Percentiles rank a stretch among this genome's conserved stretches.
Evolutionary conservation across 495 filamentous ascomycete species (phyloP).

Genomic region (Neurospora sp.): DNA sequence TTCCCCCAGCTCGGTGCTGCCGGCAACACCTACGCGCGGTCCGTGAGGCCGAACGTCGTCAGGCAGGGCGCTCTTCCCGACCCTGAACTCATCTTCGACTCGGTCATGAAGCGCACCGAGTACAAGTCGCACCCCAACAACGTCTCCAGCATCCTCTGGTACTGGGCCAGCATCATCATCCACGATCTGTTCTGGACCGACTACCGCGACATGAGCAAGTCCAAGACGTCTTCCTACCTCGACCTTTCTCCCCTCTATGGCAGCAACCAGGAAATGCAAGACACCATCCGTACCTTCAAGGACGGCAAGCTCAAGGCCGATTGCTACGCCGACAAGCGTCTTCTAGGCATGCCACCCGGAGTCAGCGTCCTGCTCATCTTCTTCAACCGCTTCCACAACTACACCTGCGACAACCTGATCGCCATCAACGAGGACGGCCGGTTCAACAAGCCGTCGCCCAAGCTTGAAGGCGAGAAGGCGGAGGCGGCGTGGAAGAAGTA

Average conservation of each 20-base stretch:
- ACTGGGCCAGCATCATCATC: slow-evolving; percentile 83
- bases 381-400: slow-evolving; percentile 74
- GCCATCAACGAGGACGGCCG: slow-evolving; percentile 62
- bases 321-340: no score
- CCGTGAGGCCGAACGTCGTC: slow-evolving; percentile 52
- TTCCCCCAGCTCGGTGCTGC: slow-evolving; percentile 36
- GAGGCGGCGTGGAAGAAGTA: slow-evolving; percentile 58
- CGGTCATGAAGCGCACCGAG: slow-evolving; percentile 39
- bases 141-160: slow-evolving; percentile 81
- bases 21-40: slow-evolving; percentile 57
- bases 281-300: no score
- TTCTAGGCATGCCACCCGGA: no score
- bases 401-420: slow-evolving; percentile 58
- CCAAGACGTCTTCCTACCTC: slow-evolving; percentile 12
- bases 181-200: slow-evolving; percentile 48
- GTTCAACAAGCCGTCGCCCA: slow-evolving; percentile 49
- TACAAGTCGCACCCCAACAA: slow-evolving; percentile 50
- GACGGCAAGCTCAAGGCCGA: no score
- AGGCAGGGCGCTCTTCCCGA: slow-evolving; percentile 61
- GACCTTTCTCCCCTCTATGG: no score
- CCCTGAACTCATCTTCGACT: slow-evolving; percentile 68
- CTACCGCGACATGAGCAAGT: slow-evolving; percentile 39
- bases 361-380: slow-evolving; percentile 47
- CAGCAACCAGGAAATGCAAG: no score
- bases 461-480: slow-evolving; percentile 37